Conservation (phyloP, 2,329 filamentous ascomycete species). For the Fusarium pseudoanthophilum region DNA sequence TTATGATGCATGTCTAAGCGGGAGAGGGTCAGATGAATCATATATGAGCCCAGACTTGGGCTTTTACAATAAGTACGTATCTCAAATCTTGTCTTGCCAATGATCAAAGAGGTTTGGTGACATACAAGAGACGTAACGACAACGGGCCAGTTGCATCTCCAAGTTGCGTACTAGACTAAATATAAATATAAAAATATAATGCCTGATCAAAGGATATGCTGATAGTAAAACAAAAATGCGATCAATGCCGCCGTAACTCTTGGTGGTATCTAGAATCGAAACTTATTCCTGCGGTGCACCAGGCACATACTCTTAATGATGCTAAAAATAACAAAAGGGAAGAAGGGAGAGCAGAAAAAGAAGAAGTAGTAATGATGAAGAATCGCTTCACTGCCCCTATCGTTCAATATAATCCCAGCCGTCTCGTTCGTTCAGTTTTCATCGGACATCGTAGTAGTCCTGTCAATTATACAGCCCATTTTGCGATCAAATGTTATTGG, state of each 20-base stretch:
- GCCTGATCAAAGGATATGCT: slow-evolving; percentile 14
- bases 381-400: slow-evolving; percentile 11
- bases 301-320: slow-evolving; percentile 34
- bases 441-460: neutral
- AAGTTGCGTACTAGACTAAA: neutral
- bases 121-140: neutral
- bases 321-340: slow-evolving; percentile 15
- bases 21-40: neutral
- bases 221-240: slow-evolving; percentile 20
- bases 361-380: neutral
- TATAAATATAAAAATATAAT: slow-evolving; percentile 1
- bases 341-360: slow-evolving; percentile 10
- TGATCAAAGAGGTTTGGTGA: neutral
- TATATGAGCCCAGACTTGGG: neutral
- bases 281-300: slow-evolving; percentile 22
- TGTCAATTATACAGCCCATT: neutral
- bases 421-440: slow-evolving; percentile 15
- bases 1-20: neutral
- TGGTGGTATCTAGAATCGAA: slow-evolving; percentile 40
- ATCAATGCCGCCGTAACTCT: slow-evolving; percentile 26
- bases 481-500: neutral
- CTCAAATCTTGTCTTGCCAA: neutral
- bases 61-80: neutral
- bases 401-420: slow-evolving; percentile 12
- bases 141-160: neutral